Conservation (phyloP, 352 stramenopile genomes). For the Lagenidium sp. region DNA sequence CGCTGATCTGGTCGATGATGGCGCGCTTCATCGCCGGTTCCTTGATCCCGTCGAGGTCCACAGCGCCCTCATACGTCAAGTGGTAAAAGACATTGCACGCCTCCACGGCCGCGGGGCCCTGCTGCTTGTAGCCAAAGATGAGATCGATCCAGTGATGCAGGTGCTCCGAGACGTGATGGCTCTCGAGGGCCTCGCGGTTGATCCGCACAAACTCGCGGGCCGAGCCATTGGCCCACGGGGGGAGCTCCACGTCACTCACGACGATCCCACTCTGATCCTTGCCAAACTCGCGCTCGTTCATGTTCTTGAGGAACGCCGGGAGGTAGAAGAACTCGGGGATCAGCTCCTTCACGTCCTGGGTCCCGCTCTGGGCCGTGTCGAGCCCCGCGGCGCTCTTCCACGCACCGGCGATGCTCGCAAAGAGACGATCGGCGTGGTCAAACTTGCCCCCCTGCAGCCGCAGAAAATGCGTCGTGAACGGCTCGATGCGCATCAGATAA, state of each 20-base stretch:
- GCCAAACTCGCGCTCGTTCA: slow-evolving; percentile 94
- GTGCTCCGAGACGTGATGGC: slow-evolving; percentile 91
- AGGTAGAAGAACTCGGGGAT: slow-evolving; percentile 98
- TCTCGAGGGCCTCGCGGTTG: slow-evolving; percentile 94
- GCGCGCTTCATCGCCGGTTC: slow-evolving; percentile 59
- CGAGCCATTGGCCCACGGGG: slow-evolving; percentile 91
- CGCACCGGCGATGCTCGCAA: slow-evolving; percentile 88
- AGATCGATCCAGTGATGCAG: slow-evolving; percentile 98
- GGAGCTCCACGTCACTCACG: slow-evolving; percentile 89
- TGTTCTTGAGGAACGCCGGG: slow-evolving; percentile 94
- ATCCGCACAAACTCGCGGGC: slow-evolving; percentile 93
- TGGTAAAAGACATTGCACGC: slow-evolving; percentile 98
- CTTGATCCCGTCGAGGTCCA: slow-evolving; percentile 89
- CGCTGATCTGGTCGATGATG: slow-evolving; percentile 94
- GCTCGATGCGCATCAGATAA: slow-evolving; percentile 96
- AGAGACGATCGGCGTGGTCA: slow-evolving; percentile 97
- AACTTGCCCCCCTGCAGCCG: slow-evolving; percentile 96
- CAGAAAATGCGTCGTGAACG: slow-evolving; percentile 92
- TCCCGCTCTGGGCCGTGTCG: slow-evolving; percentile 60
- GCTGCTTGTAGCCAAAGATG: slow-evolving; percentile 97
- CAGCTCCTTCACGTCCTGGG: slow-evolving; percentile 98
- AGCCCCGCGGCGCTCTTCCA: slow-evolving; percentile 82
- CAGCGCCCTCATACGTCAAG: slow-evolving; percentile 95
- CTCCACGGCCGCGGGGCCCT: slow-evolving; percentile 88
- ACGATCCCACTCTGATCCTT: slow-evolving; percentile 71